Base-by-base conservation (phyloP, 1,139 yeast genomes). In the Lodderomyces metapsilosis region DNA sequence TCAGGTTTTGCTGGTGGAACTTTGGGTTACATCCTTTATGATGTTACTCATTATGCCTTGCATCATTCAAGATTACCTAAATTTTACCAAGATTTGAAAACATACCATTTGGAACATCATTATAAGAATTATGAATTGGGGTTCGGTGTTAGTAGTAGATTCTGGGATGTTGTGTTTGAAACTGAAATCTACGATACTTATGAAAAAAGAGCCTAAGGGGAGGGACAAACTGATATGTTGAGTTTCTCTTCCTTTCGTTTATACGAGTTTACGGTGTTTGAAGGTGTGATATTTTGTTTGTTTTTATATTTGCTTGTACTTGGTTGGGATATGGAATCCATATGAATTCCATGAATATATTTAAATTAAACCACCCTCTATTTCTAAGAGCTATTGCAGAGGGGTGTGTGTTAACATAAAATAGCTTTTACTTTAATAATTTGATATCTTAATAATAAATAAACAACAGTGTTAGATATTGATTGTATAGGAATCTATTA, bases 111-210 rank as follows among this genome's bases (percentile, higher is more conserved):
- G 64, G 98, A 91, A 62, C 99, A 92, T 64, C 99, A 92, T 61
- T 92, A 92, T 73, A 91, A 91, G 71, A 91, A 94, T 64, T 94
- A 88, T 64, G 96, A 92, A 64, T 68, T 89, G 57, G 99, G 98
- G 1, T 92, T 88, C 54, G 99, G 99, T 53, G 98, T 92, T 46
- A 88, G 98, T 34, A 78, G 89, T 47, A 80, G 78, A 66, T 88
- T 88, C 64, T 92, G 98, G 98, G 98, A 92, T 64, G 77, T 71
- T 36, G 87, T 92, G 12, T 92, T 94, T 62, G 86, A 84, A 41
- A 92, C 97, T 34, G 76, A 71, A 52, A 71, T 72, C 49, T 59
- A 65, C 32, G 43, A 51, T 24, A 68, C 76, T 20, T 66, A 49
- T 48, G 56, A 67, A 44, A 69, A 68, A 54, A 61, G 64, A 47